Evolutionary conservation across 2,329 filamentous ascomycete species (phyloP).

Genomic region (Fusarium devonianum): DNA sequence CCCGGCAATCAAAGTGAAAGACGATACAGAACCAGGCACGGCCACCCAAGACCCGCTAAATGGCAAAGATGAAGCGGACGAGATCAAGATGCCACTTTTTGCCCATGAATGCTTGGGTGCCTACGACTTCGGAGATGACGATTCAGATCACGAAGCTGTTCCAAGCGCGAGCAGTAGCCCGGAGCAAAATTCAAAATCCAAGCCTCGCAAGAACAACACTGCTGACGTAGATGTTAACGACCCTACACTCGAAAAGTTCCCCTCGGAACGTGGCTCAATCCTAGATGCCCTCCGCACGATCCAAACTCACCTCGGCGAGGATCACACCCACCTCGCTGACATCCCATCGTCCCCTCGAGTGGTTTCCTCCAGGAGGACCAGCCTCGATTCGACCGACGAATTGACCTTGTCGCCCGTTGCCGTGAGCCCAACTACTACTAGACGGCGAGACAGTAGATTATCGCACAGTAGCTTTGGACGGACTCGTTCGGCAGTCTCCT

Average conservation of each 20-base stretch:
- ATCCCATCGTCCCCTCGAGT: conserved; percentile 48
- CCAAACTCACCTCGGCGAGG: conserved; percentile 53
- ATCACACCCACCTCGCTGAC: conserved; percentile 48
- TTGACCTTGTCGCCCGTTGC: conserved; percentile 45
- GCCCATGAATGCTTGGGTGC: conserved; percentile 56
- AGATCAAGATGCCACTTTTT: conserved; percentile 51
- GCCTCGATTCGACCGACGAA: conserved; percentile 50
- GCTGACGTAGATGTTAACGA: conserved; percentile 51
- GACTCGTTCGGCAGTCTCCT: conserved; percentile 50
- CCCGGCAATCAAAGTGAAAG: conserved; percentile 17
- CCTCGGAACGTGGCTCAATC: conserved; percentile 54
- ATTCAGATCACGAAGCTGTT: conserved; percentile 41
- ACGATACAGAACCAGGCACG: conserved; percentile 8
- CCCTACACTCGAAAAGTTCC: conserved; percentile 58
- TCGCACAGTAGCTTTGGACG: conserved; percentile 47
- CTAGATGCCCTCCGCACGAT: conserved; percentile 56
- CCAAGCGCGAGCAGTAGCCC: conserved; percentile 27
- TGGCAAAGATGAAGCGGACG: conserved; percentile 23
- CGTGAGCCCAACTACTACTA: conserved; percentile 45
- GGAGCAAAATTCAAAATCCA: conserved; percentile 21
- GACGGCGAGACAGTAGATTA: conserved; percentile 44
- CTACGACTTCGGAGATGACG: conserved; percentile 47
- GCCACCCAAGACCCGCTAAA: conserved; percentile 12
- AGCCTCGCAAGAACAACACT: conserved; percentile 27
- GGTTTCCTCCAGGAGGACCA: conserved; percentile 45